Evolutionary conservation across 2,329 filamentous ascomycete species (phyloP), one percentile per base, ranked within the genome.

Genomic region (Shiraia sp.): DNA sequence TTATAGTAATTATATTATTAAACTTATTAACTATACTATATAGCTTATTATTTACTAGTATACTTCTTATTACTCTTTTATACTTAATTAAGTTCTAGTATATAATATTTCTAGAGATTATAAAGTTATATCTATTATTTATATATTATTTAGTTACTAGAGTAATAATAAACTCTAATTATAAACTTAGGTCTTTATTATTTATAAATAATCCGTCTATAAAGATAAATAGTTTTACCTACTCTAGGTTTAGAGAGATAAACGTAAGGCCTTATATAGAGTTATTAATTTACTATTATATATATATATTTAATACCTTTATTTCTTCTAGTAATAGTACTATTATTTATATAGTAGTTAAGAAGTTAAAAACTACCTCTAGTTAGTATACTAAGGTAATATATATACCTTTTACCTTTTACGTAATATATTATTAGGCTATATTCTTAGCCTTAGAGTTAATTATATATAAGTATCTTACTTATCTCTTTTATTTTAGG

Each of bases 151-250:
- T 14, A n/a, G 12, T 23, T 24, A 24, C 8, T 24, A 23, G 4
- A 32, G 32, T 15, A 23, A 31, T 23, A 31, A 23, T 31, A 39
- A 13, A 22, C 9, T 13, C 13, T 37, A 36, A 17, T 6, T 9
- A 22, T 37, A 42, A 36, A 35, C 31, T 27, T 10, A 32, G 6
- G 15, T 14, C n/a, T 26, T 26, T 32, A 38, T 19, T n/a, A 16
- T 36, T 46, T n/a, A n/a, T n/a, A n/a, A n/a, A n/a, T n/a, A n/a
- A 53, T 40, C 46, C 17, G 28, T 28, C 51, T 51, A 53, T 51
- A 53, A 19, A 48, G 51, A 51, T 34, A 9, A 40, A 51, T 27
- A 33, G 47, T 40, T 17, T 42, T 47, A 46, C 32, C 12, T 45
- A 40, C 30, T 23, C 49, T 38, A 12, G 47, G 44, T 55, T 36